Base-by-base conservation (phyloP, 1,284 basidiomycete genomes). In the Spongiforma sp. region DNA sequence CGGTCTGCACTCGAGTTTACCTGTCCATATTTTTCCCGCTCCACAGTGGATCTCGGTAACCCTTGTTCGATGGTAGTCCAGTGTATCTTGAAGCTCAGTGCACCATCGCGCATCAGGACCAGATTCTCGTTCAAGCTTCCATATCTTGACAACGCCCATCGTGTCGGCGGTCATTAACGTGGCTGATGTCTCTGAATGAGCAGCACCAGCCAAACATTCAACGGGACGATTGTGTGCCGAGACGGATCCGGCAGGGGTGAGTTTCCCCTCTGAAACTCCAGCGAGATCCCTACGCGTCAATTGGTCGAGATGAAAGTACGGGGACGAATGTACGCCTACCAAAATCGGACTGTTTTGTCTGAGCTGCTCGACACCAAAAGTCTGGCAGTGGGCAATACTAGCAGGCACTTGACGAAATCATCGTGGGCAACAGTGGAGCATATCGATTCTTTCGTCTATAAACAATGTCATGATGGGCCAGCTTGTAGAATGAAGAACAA, bases 301-400 rank as follows among this genome's bases (percentile, higher is more conserved):
- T 61, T 37, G 9, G 15, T 60, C 15, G 26, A 21, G 28, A 65
- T 36, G 21, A 32, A n/a, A 14, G 11, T 28, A 3, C 10, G 41
- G 21, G 57, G 15, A 19, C 28, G 33, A 61, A 60, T 34, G 34
- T 57, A 50, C 14, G 55, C 57, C 78, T 67, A 95, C 96, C 96
- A 98, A 65, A 98, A 83, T 64, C 95, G 88, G 54, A 96, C 82
- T 19, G 90, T 88, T 71, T 96, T 95, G 78, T 99, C 97, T 10
- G 96, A 98, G 28, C 95, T 90, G 21, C 93, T 93, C 0, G 96
- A 96, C 11, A 96, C 81, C 32, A 99, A 79, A 19, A 96, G 77
- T 7, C 83, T 79, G 11, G 89, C 80, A 1, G 83, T 78, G 2
- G 91, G 87, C 19, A 96, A 79, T 33, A 93, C 86, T 48, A 89